Base-by-base conservation (phyloP, 306 rosid genomes). In the Prunus campanulata region DNA sequence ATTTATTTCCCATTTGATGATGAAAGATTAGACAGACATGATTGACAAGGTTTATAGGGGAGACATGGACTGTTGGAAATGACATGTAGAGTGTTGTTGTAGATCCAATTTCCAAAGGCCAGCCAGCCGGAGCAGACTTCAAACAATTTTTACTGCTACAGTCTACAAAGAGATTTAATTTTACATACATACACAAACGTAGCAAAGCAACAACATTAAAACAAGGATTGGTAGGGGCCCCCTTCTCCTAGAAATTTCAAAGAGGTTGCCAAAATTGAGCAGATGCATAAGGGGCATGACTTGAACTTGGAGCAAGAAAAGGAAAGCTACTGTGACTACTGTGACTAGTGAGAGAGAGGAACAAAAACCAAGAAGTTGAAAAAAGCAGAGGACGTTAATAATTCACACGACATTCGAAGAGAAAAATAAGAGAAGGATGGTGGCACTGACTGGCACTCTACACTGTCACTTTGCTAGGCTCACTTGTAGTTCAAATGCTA, bases 391-490 rank as follows among this genome's bases (percentile, higher is more conserved):
- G 68, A n/a, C 52, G 51, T 44, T 9, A 60, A 82, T 70, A 74
- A 74, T 78, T 72, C 27, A 35, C 72, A 72, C 78, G 73, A 79
- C 3, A 4, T 46, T 63, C 69, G 30, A 69, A 46, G 59, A 22
- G 2, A 11, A 5, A 2, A 15, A 20, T 10, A 0, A 9, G 62
- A 6, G 48, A 24, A 60, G 2, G 5, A 57, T 11, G 10, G 29
- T 5, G 68, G 30, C 20, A 6, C n/a, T 51, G 12, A 62, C 67
- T 29, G 44, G 5, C 67, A 62, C 32, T 11, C 2, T 42, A 4
- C 9, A 3, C 10, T 5, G 19, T 1, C 16, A 63, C 46, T 29
- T 27, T 14, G 67, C 18, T 60, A 25, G 35, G 66, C 35, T 60
- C 35, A 1, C 63, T 20, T 12, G 18, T 25, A 25, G 18, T 60